Percentiles rank a stretch among this genome's conserved stretches.
phyloP scores from a whole-genome alignment of 495 filamentous ascomycete genomes.

The Hyphodiscus hymeniophilus region DNA sequence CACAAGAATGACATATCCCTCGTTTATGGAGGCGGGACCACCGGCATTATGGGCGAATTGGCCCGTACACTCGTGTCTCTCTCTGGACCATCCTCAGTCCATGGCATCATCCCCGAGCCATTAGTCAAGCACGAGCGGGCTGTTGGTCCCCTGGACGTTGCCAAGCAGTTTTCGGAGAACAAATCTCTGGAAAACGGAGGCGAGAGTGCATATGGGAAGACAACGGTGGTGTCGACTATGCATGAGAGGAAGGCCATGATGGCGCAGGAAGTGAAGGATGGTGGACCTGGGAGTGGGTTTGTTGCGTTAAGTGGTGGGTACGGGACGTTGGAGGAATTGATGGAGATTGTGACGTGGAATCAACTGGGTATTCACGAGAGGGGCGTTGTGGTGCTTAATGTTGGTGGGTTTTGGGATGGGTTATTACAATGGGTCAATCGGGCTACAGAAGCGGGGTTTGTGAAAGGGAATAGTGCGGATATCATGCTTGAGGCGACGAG shows the following conservation, averaged over 20 bases:
- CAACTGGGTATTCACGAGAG: constrained; percentile 87
- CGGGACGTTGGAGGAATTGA: constrained; percentile 92
- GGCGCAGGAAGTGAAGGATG: constrained; percentile 74
- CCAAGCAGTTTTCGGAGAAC: constrained; percentile 1
- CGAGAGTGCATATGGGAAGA: constrained; percentile 59
- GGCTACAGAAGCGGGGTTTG: constrained; percentile 68
- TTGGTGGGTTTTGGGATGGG: constrained; percentile 87
- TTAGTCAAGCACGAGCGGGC: constrained; percentile 75
- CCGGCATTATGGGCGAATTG: constrained; percentile 90
- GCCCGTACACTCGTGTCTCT: constrained; percentile 77
- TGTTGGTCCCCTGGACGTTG: constrained; percentile 4
- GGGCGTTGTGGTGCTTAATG: constrained; percentile 74
- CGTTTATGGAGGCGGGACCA: constrained; percentile 91
- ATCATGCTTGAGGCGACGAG: constrained; percentile 73
- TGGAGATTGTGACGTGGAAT: constrained; percentile 97
- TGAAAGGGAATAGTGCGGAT: constrained; percentile 53
- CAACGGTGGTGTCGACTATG: constrained; percentile 89
- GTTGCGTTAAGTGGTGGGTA: constrained; percentile 85
- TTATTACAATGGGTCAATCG: constrained; percentile 73
- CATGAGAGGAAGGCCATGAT: constrained; percentile 90
- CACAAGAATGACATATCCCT: constrained; percentile 66
- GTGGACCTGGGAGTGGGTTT: constrained; percentile 80
- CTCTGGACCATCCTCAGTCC: constrained; percentile 72
- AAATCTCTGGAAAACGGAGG: constrained; percentile 49
- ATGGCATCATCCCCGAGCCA: constrained; percentile 85